Base-by-base conservation (phyloP, 2,329 filamentous ascomycete species). In the Cladophialophora carrionii region DNA sequence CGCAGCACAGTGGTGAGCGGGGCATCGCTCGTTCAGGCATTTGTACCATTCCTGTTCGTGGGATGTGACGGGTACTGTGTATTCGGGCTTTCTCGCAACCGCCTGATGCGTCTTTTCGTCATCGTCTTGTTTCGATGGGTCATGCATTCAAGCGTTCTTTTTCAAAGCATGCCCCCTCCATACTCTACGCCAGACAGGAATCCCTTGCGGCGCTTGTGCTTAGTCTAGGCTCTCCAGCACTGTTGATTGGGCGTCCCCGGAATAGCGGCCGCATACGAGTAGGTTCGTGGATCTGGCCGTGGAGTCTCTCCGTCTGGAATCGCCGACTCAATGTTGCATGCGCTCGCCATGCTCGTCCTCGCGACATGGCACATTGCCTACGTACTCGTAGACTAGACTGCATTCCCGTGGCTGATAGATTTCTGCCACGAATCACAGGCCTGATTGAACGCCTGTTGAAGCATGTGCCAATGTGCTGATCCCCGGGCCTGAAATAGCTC, bases 271-370 rank as follows among this genome's bases (percentile, higher is more conserved):
- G 48, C 48, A 24, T 29, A 24, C 24, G 46, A 49, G 34, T 34
- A 8, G 6, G 37, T 55, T 43, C 20, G 29, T 60, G 46, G 46
- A 59, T 59, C 59, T 48, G 43, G 54, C 59, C 59, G 59, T 57
- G 59, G 54, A 54, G n/a, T 24, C 37, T 51, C 37, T 20, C 59
- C 48, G 63, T 41, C 51, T 53, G 54, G 48, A 17, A 31, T 62
- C 26, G 10, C 48, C 26, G 3, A 3, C 26, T 6, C 26, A 9
- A 8, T 41, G 9, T 53, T 37, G n/a, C 46, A 24, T 32, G 10
- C 48, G 48, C 26, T 14, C 29, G 7, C 48, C 48, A 22, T 34
- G 31, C 32, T 20, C 20, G 29, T n/a, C 49, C 10, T 43, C 12
- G 17, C 32, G 29, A 31, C 48, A 29, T n/a, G 43, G 22, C 24